A percentile compares a stretch with the other conserved stretches of the same genome.
Evolutionary conservation across 2,329 filamentous ascomycete genomes (phyloP).

Genomic region (Alternaria sp.): DNA sequence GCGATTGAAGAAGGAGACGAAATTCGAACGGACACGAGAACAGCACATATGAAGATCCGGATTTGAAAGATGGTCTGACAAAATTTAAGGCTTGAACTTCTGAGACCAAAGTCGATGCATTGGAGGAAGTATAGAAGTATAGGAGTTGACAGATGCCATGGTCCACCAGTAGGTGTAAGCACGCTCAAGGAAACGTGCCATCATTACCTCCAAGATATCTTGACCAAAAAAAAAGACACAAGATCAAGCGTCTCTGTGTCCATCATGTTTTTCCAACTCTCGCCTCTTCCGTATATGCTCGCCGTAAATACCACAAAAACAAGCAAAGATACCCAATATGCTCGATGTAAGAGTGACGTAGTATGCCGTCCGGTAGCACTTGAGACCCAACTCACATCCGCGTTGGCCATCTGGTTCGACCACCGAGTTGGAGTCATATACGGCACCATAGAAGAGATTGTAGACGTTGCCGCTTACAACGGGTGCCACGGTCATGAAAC

Average conservation of each 20-base stretch:
- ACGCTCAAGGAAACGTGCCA: not conserved
- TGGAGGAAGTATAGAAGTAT: not conserved
- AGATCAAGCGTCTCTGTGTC: slow-evolving; percentile 42
- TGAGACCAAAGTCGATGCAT: too few relatives aligned
- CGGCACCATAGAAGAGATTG: slow-evolving; percentile 85
- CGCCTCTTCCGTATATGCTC: slow-evolving; percentile 56
- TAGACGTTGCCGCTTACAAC: slow-evolving; percentile 90
- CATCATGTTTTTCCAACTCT: slow-evolving; percentile 44
- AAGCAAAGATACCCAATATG: slow-evolving; percentile 71
- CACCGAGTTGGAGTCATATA: slow-evolving; percentile 82
- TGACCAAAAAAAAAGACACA: not conserved
- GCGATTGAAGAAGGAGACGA: not conserved
- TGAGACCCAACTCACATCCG: slow-evolving; percentile 77
- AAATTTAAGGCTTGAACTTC: not conserved
- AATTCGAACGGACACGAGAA: not conserved
- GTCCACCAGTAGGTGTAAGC: not conserved
- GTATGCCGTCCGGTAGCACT: slow-evolving; percentile 85
- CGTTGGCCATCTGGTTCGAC: slow-evolving; percentile 73
- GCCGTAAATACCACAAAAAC: slow-evolving; percentile 73
- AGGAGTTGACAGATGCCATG: not conserved
- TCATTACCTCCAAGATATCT: not conserved
- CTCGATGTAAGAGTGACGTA: slow-evolving; percentile 78
- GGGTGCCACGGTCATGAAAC: slow-evolving; percentile 88
- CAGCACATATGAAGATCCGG: not conserved
- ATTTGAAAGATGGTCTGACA: not conserved